A percentile compares a stretch with the other conserved stretches of the same genome.
Evolutionary conservation across 1,284 basidiomycete genomes (phyloP).

Genomic region (Ganoderma lingzhi): DNA sequence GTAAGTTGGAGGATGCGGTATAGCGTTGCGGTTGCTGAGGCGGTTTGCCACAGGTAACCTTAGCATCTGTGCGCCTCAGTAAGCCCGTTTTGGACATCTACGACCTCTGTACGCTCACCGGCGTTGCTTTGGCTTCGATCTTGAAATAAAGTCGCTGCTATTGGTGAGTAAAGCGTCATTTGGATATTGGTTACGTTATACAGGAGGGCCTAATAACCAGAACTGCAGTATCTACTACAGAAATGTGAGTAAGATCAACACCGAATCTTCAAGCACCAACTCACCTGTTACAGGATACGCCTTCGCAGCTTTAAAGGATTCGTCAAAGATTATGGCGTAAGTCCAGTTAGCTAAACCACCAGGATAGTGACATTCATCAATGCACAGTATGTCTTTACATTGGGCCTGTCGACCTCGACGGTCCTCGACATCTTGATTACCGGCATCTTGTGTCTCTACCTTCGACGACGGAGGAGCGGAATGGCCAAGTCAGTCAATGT

Average conservation of each 20-base stretch:
- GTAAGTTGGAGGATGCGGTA: conserved; percentile 7
- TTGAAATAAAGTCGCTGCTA: conserved; percentile 4
- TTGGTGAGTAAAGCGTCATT: not conserved
- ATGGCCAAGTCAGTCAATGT: conserved; percentile 12
- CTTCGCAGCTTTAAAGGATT: conserved; percentile 43
- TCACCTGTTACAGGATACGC: conserved; percentile 24
- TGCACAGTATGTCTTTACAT: conserved; percentile 23
- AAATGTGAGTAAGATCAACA: conserved; percentile 40
- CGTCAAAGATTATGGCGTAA: conserved; percentile 24
- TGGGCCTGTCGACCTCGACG: conserved; percentile 21
- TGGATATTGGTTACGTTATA: not conserved
- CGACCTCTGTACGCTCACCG: not conserved
- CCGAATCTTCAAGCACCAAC: not conserved
- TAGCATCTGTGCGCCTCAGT: conserved; percentile 21
- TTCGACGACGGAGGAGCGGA: conserved; percentile 24
- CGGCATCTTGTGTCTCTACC: conserved; percentile 22
- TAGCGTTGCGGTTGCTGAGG: not conserved
- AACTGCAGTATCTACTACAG: conserved; percentile 40
- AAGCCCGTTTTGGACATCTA: not conserved
- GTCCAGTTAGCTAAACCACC: not conserved
- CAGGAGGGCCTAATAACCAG: not conserved
- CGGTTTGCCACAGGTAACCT: conserved; percentile 2
- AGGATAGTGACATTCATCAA: not conserved
- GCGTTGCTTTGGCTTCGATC: not conserved
- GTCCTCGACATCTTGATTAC: conserved; percentile 24